A percentile compares a stretch with the other conserved stretches of the same genome.
phyloP scores from a whole-genome alignment of 1,284 basidiomycete genomes.

The Melanopsichium pennsylvanicum region DNA sequence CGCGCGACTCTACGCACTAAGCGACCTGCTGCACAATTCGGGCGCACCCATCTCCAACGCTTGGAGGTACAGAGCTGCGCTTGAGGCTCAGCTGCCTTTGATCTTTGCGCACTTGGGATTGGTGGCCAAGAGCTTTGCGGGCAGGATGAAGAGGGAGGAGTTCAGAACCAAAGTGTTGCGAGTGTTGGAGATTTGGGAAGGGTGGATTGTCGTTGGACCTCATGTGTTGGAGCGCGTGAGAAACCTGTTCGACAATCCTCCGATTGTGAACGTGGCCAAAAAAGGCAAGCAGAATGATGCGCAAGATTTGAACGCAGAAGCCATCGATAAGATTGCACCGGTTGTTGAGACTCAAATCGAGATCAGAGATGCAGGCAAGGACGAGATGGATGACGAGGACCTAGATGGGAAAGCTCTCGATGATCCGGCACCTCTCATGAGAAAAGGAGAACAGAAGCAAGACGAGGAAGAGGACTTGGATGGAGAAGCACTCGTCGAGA shows the following conservation, averaged over 20 bases:
- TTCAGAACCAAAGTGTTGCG: slow-evolving; percentile 80
- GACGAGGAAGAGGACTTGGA: slow-evolving; percentile 25
- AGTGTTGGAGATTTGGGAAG: slow-evolving; percentile 91
- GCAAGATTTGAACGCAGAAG: slow-evolving; percentile 26
- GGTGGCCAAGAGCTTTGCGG: slow-evolving; percentile 38
- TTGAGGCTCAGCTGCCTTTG: slow-evolving; percentile 39
- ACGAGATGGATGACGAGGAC: slow-evolving; percentile 3
- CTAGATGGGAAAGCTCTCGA: slow-evolving; percentile 30
- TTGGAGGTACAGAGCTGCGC: slow-evolving; percentile 46
- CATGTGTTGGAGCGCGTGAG: slow-evolving; percentile 74
- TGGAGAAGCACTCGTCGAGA: slow-evolving; percentile 10
- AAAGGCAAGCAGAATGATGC: too few species aligned
- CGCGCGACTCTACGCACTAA: slow-evolving; percentile 90
- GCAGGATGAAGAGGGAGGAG: slow-evolving; percentile 53
- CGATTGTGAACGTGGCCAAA: not conserved
- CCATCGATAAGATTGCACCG: too few species aligned
- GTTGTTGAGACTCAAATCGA: too few species aligned
- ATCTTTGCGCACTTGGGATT: slow-evolving; percentile 57
- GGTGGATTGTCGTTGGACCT: slow-evolving; percentile 77
- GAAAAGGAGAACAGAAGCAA: not conserved
- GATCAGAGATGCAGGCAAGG: too few species aligned
- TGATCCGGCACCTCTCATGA: too few species aligned
- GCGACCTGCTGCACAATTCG: slow-evolving; percentile 96
- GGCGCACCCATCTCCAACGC: slow-evolving; percentile 82
- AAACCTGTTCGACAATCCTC: slow-evolving; percentile 35